Evolutionary conservation across 73 alveolate species (phyloP).

Genomic region (Paramecium primaurelia): DNA sequence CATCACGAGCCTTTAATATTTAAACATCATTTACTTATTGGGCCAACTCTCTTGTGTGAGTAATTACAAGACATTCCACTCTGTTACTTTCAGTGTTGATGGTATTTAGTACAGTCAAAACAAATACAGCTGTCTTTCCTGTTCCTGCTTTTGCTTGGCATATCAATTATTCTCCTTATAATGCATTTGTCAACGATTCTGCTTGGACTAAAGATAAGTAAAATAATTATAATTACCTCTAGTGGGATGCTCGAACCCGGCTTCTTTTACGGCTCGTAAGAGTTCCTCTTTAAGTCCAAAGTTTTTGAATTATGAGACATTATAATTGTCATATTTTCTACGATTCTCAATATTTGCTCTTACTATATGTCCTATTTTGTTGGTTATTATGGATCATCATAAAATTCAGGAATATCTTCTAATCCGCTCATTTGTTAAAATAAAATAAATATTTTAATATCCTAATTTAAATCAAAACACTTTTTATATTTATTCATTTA

Average conservation of each 20-base stretch:
- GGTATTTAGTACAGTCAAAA: constrained; percentile 94
- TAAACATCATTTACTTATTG: constrained; percentile 71
- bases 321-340: constrained; percentile 19
- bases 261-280: constrained; percentile 58
- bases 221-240: background rate
- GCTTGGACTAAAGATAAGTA: constrained; percentile 17
- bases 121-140: constrained; percentile 99
- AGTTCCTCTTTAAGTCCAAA: constrained; percentile 58
- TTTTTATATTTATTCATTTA: background rate
- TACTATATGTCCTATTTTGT: background rate
- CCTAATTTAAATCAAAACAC: background rate
- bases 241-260: constrained; percentile 64
- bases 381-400: constrained; percentile 15
- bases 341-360: constrained; percentile 38
- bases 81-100: constrained; percentile 95
- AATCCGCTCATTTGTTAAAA: background rate
- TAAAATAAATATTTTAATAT: background rate
- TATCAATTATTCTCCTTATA: constrained; percentile 54
- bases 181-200: constrained; percentile 53
- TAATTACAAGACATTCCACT: constrained; percentile 91
- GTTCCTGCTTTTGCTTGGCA: constrained; percentile 98
- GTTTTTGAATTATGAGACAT: constrained; percentile 53
- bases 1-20: constrained; percentile 75
- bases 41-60: constrained; percentile 99
- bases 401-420: constrained; percentile 36